Conservation (phyloP, 1,284 basidiomycete genomes). For the Ustilago vetiveriae region DNA sequence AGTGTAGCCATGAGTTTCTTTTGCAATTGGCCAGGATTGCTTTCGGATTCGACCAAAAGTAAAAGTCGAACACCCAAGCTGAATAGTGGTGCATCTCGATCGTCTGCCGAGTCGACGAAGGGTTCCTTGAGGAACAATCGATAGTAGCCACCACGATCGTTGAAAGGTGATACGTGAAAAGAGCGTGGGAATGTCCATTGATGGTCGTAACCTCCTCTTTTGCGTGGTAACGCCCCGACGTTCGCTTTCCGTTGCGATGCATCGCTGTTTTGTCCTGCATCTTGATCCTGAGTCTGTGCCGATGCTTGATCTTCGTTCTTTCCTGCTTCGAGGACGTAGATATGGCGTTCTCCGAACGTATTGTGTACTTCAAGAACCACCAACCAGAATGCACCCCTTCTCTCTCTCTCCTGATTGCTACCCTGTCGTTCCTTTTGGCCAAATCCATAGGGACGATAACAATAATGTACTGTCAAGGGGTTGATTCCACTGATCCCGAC, state of each 20-base stretch:
- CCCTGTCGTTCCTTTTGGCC: not conserved
- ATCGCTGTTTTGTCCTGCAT: not conserved
- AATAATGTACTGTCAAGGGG: constrained; percentile 78
- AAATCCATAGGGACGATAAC: constrained; percentile 69
- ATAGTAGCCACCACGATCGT: constrained; percentile 78
- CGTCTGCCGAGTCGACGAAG: constrained; percentile 7
- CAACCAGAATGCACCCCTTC: constrained; percentile 67
- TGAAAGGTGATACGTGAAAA: constrained; percentile 84
- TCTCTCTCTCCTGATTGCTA: not conserved
- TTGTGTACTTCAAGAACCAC: constrained; percentile 80
- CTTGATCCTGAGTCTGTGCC: no score
- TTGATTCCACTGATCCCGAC: constrained; percentile 79
- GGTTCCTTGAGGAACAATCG: constrained; percentile 64
- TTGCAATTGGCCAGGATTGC: constrained; percentile 12
- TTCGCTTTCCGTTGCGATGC: not conserved
- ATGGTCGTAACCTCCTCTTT: constrained; percentile 70
- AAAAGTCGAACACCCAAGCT: constrained; percentile 42
- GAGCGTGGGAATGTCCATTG: constrained; percentile 78
- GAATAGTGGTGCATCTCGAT: not conserved
- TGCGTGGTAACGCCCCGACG: no score
- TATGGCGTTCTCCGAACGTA: constrained; percentile 79
- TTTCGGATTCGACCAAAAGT: constrained; percentile 41
- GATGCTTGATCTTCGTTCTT: constrained; percentile 68
- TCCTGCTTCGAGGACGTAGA: constrained; percentile 71
- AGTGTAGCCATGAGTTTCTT: constrained; percentile 72